phyloP scores from a whole-genome alignment of 2,329 filamentous ascomycete species.

The Zalaria obscura region DNA sequence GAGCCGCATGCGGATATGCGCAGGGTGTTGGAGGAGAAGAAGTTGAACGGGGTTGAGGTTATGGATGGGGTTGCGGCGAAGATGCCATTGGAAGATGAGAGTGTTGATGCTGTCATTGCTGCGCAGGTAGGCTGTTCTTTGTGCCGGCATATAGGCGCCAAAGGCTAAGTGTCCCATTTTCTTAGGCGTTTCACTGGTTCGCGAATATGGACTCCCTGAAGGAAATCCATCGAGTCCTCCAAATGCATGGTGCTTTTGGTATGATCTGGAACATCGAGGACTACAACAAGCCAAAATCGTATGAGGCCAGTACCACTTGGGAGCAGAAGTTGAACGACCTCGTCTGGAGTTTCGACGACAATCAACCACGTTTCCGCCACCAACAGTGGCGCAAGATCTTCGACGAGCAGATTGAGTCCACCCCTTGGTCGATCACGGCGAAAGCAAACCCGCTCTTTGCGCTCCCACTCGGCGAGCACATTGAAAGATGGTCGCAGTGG shows the following conservation, averaged over 20 bases:
- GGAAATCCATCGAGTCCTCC: slow-evolving; percentile 54
- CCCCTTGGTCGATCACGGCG: slow-evolving; percentile 30
- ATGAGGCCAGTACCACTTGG: slow-evolving; percentile 45
- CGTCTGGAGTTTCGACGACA: slow-evolving; percentile 41
- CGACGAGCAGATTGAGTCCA: slow-evolving; percentile 40
- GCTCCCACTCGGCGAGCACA: slow-evolving; percentile 44
- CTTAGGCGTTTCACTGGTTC: slow-evolving; percentile 43
- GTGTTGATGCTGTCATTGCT: slow-evolving; percentile 50
- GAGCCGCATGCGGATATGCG: slow-evolving; percentile 57
- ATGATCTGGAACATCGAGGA: slow-evolving; percentile 65
- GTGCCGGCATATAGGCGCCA: neutral
- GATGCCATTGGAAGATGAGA: slow-evolving; percentile 41
- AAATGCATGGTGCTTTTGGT: slow-evolving; percentile 45
- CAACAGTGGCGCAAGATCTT: slow-evolving; percentile 51
- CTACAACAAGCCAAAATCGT: slow-evolving; percentile 49
- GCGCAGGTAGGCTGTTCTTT: slow-evolving; percentile 45
- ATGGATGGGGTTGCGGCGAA: slow-evolving; percentile 43
- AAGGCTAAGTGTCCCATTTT: slow-evolving; percentile 6
- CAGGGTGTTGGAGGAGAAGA: slow-evolving; percentile 43
- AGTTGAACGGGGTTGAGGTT: slow-evolving; percentile 39
- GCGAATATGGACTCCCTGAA: slow-evolving; percentile 45
- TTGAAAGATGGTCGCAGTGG: slow-evolving; percentile 43
- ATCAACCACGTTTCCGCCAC: slow-evolving; percentile 51
- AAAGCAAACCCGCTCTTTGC: slow-evolving; percentile 40
- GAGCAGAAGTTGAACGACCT: slow-evolving; percentile 48